Conservation (phyloP, 306 rosid species). For the Fragaria iinumae region DNA sequence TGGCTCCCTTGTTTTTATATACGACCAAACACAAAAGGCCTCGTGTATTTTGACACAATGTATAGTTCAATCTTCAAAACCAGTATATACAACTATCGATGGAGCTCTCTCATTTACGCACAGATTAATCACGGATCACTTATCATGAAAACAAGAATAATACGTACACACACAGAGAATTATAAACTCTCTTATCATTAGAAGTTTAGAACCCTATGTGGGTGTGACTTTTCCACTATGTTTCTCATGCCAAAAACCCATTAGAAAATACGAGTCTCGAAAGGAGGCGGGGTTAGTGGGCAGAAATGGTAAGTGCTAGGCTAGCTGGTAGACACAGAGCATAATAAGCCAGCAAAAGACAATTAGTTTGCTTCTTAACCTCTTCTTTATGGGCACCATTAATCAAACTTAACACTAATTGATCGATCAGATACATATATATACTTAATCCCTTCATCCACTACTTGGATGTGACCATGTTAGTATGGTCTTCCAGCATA, state of each 20-base stretch:
- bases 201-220: not conserved
- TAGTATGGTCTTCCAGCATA: not conserved
- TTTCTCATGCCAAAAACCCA: not conserved
- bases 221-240: not conserved
- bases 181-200: not conserved
- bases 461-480: conserved; percentile 14
- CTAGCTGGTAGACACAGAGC: conserved; percentile 8
- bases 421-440: not conserved
- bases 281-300: conserved; percentile 3
- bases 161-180: no score
- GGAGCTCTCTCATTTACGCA: not conserved
- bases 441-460: conserved; percentile 6
- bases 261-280: not conserved
- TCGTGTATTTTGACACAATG: not conserved
- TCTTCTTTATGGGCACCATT: not conserved
- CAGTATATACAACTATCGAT: not conserved
- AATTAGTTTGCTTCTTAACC: not conserved
- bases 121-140: not conserved
- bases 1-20: not conserved
- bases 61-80: not conserved
- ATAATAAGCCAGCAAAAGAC: not conserved
- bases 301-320: conserved; percentile 11
- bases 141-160: not conserved
- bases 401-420: not conserved
- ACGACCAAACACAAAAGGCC: conserved; percentile 1